phyloP scores from a whole-genome alignment of 768 basidiomycete species.

The Amanita fuliginea region DNA sequence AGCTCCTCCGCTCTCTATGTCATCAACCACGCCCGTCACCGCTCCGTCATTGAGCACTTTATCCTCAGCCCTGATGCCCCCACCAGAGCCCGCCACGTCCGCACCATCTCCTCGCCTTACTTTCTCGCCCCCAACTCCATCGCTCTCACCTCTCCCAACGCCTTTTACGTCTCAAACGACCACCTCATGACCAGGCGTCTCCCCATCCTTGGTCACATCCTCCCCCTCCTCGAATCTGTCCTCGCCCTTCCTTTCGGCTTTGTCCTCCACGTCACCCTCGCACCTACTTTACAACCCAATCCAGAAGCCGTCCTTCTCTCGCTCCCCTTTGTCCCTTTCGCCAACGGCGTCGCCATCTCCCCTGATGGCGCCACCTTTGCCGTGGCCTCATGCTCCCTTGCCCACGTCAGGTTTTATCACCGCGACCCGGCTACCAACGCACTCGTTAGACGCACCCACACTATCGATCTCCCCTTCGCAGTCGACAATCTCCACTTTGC shows the following conservation, averaged over 20 bases:
- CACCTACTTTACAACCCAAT: conserved; percentile 13
- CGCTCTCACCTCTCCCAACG: conserved; percentile 50
- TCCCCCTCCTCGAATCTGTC: conserved; percentile 45
- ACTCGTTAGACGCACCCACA: conserved; percentile 24
- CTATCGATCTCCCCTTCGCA: conserved; percentile 42
- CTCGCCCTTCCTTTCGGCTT: conserved; percentile 48
- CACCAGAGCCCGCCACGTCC: conserved; percentile 38
- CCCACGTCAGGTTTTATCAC: conserved; percentile 38
- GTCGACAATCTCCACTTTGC: conserved; percentile 53
- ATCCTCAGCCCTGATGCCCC: conserved; percentile 32
- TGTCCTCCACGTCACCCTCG: conserved; percentile 43
- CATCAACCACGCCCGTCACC: conserved; percentile 54
- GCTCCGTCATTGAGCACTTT: conserved; percentile 63
- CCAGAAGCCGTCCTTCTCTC: conserved; percentile 26
- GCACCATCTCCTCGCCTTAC: conserved; percentile 46
- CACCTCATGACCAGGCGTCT: conserved; percentile 57
- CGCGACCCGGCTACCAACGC: conserved; percentile 33
- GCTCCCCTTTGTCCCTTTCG: conserved; percentile 44
- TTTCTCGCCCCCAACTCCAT: conserved; percentile 60
- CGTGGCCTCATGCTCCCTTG: conserved; percentile 41
- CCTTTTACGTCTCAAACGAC: conserved; percentile 68
- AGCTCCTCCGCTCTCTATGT: conserved; percentile 48
- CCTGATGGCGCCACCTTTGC: conserved; percentile 33
- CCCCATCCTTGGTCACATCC: conserved; percentile 35
- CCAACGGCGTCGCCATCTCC: conserved; percentile 61